phyloP scores from a whole-genome alignment of 805 yeast genomes.

The Saturnispora galanensis region DNA sequence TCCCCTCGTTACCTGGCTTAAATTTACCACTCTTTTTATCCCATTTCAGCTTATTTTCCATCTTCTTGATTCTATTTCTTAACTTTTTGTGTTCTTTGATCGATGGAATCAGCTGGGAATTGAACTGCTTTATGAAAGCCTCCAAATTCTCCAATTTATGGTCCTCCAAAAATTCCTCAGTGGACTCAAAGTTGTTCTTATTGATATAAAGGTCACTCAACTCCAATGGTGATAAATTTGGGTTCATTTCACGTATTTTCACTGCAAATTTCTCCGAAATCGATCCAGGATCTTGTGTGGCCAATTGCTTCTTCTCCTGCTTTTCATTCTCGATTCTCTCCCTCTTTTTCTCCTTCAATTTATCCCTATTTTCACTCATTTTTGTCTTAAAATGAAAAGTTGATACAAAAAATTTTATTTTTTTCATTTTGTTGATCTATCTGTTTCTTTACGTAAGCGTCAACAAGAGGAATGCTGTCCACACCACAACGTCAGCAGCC shows the following conservation, averaged over 20 bases:
- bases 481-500: constrained; percentile 8
- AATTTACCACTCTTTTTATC: constrained; percentile 18
- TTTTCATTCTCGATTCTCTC: constrained; percentile 58
- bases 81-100: constrained; percentile 20
- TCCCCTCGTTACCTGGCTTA: constrained; percentile 8
- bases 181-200: constrained; percentile 48
- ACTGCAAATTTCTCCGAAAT: constrained; percentile 62
- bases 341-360: constrained; percentile 54
- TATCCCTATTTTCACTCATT: constrained; percentile 27
- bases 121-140: constrained; percentile 42
- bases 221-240: constrained; percentile 68
- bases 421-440: neutral
- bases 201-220: constrained; percentile 51
- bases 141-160: constrained; percentile 49
- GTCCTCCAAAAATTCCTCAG: constrained; percentile 44
- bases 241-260: constrained; percentile 47
- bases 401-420: neutral
- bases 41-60: constrained; percentile 20
- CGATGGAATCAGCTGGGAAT: constrained; percentile 35
- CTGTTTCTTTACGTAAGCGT: neutral
- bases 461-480: constrained; percentile 2
- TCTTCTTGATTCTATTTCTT: constrained; percentile 23
- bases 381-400: constrained; percentile 17
- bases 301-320: constrained; percentile 44
- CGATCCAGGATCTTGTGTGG: constrained; percentile 45